Evolutionary conservation across 1,284 basidiomycete genomes (phyloP).

Genomic region (Ceratorhiza oryzae-sativae): DNA sequence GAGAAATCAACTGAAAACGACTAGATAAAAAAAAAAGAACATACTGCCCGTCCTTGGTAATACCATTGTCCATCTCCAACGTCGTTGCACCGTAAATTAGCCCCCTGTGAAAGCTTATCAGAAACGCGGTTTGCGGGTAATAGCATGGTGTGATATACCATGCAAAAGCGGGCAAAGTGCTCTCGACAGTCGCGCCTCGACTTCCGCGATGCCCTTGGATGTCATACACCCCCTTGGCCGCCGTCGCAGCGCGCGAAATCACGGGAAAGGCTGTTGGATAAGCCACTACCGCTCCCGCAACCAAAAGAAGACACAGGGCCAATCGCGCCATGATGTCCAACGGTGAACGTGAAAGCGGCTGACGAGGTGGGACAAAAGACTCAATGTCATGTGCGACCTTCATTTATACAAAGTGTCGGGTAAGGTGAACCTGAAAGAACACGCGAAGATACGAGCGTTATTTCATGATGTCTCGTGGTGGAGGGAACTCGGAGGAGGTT

Average conservation of each 20-base stretch:
- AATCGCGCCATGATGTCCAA: constrained; percentile 16
- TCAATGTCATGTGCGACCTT: constrained; percentile 2
- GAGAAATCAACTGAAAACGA: too few relatives aligned
- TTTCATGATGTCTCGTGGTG: background rate
- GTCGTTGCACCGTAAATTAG: constrained; percentile 76
- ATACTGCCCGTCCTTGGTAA: constrained; percentile 62
- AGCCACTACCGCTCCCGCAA: constrained; percentile 14
- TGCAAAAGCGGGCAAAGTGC: constrained; percentile 72
- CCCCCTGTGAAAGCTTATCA: constrained; percentile 55
- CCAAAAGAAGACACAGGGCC: background rate
- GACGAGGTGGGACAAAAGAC: constrained; percentile 1
- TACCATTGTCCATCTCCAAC: constrained; percentile 78
- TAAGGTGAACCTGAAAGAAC: constrained; percentile 1
- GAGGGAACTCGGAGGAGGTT: background rate
- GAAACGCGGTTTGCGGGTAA: background rate
- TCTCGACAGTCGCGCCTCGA: constrained; percentile 75
- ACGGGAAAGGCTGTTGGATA: constrained; percentile 20
- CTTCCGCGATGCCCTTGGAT: constrained; percentile 77
- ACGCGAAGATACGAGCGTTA: background rate
- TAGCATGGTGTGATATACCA: constrained; percentile 56
- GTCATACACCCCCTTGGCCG: constrained; percentile 18
- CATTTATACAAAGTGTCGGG: constrained; percentile 7
- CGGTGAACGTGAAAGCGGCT: background rate
- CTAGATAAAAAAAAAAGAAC: too few relatives aligned
- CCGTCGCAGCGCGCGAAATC: constrained; percentile 23